phyloP scores from a whole-genome alignment of 2,329 filamentous ascomycete genomes.

The Beauveria sp. region DNA sequence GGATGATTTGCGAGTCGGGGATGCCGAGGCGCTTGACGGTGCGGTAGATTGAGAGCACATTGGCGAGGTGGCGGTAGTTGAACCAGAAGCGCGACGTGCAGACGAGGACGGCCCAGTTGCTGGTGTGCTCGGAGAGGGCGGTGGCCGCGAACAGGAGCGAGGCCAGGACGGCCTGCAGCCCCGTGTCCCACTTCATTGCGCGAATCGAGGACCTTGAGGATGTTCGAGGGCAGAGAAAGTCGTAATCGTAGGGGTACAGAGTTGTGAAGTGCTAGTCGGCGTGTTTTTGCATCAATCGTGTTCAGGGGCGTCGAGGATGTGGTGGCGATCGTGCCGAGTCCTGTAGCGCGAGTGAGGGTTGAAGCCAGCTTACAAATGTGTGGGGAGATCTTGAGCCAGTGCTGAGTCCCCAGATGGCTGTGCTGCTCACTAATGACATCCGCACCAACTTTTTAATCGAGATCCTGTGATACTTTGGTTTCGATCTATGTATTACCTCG shows the following conservation, averaged over 20 bases:
- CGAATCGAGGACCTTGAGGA: background rate
- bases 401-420: background rate
- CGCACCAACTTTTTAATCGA: background rate
- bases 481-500: background rate
- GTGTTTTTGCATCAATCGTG: background rate
- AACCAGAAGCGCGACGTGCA: constrained; percentile 99
- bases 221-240: background rate
- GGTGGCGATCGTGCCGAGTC: background rate
- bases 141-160: constrained; percentile 38
- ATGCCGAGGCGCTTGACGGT: constrained; percentile 97
- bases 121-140: constrained; percentile 72
- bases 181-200: constrained; percentile 43
- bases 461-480: too few relatives aligned
- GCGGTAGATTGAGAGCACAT: constrained; percentile 93
- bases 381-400: background rate
- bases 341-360: background rate
- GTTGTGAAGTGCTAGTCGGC: background rate
- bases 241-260: background rate
- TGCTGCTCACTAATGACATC: background rate
- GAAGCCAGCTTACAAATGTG: constrained; percentile 9
- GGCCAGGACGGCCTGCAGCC: constrained; percentile 41
- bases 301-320: constrained; percentile 1
- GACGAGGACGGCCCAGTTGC: constrained; percentile 98
- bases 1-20: constrained; percentile 96
- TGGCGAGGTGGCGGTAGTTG: constrained; percentile 97